Conservation (phyloP, 257 asterid species). For the Solanum sitiens region DNA sequence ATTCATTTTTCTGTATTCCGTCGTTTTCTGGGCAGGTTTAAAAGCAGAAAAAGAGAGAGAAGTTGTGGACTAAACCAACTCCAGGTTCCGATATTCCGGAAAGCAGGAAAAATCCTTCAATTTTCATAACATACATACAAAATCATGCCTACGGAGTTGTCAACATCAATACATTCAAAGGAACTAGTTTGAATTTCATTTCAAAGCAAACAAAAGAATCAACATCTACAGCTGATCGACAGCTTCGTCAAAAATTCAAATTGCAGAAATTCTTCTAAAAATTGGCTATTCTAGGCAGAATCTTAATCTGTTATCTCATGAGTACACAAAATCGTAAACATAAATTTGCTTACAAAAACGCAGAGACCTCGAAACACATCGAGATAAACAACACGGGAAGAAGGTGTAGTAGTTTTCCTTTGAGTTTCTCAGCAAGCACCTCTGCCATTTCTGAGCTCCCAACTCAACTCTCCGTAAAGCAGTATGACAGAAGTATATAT, state of each 20-base stretch:
- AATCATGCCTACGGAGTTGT: not conserved
- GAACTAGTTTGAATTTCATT: not conserved
- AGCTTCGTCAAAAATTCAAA: not conserved
- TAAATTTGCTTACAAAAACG: constrained; percentile 26
- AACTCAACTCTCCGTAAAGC: not conserved
- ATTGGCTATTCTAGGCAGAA: not conserved
- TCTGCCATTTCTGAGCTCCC: constrained; percentile 27
- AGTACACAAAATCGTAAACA: not conserved
- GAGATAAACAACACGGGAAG: constrained; percentile 40
- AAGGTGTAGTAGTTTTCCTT: constrained; percentile 1
- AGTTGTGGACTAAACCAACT: not conserved
- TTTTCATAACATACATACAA: not conserved
- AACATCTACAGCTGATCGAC: not conserved
- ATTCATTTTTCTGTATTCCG: not conserved
- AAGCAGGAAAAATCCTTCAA: not conserved
- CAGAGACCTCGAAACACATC: constrained; percentile 57
- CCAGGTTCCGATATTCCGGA: not conserved
- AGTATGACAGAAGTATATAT: not conserved
- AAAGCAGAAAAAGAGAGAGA: not conserved
- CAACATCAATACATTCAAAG: not conserved
- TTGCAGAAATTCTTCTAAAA: not conserved
- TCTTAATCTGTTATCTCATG: not conserved
- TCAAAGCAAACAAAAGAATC: not conserved
- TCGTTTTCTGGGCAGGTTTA: not conserved
- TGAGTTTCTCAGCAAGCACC: not conserved